phyloP scores from a whole-genome alignment of 148 eudicot genomes.

The Rhododendron ferrugineum region DNA sequence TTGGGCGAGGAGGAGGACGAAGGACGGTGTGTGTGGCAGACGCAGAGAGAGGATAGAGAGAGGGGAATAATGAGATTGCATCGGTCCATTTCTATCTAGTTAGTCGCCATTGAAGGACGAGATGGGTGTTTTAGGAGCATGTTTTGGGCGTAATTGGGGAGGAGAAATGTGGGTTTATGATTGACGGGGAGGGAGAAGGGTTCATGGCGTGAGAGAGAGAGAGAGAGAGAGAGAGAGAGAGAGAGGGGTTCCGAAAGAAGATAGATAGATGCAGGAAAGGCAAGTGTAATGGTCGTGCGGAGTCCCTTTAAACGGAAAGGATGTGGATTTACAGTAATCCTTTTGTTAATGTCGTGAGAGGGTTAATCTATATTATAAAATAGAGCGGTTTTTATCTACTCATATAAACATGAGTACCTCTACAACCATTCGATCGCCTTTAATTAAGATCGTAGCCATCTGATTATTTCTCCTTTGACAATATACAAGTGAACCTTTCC shows the following conservation, averaged over 20 bases:
- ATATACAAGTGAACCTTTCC: no score
- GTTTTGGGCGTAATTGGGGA: background rate
- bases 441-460: no score
- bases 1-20: slow-evolving; percentile 7
- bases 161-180: background rate
- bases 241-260: background rate
- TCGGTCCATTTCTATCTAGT: slow-evolving; percentile 21
- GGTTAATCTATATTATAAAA: no score
- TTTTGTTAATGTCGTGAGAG: no score
- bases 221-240: background rate
- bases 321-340: background rate
- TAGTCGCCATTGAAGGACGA: slow-evolving; percentile 22
- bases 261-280: background rate
- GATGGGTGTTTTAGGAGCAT: background rate
- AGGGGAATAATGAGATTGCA: slow-evolving; percentile 26
- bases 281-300: no score
- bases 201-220: background rate
- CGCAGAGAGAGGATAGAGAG: slow-evolving; percentile 23
- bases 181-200: background rate
- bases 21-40: slow-evolving; percentile 20
- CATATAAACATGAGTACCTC: no score
- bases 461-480: no score
- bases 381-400: no score
- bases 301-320: background rate
- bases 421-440: no score